Base-by-base conservation (phyloP, 345 rosid species). In the Acer campestre region DNA sequence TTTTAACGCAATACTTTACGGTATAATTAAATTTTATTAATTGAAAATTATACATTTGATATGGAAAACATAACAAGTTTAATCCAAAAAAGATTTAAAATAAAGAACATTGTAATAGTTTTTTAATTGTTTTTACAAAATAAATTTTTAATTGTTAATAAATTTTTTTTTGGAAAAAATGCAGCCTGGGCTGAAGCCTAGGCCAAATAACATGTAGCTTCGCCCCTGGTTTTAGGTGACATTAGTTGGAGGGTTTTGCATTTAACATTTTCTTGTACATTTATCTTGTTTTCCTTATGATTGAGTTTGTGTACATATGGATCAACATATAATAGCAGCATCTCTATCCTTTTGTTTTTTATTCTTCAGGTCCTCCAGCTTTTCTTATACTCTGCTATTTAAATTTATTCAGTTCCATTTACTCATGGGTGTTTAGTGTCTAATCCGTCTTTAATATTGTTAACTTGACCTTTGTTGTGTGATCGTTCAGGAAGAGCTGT, bases 401-500 rank as follows among this genome's bases (percentile, higher is more conserved):
- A 7, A 1, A 25, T 2, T 48, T 25, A 23, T 58, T 68, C 18
- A 10, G 40, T 29, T 71, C 55, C 61, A 69, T 49, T 31, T 68
- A 61, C 59, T 59, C 20, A 29, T 40, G 51, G 40, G 40, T 10
- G 0, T 14, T 23, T 31, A 42, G 10, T 42, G 46, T 42, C 11
- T 42, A 9, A 42, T 7, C 25, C 6, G 7, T 70, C 9, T 46
- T 46, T 42, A 10, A 44, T 51, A 18, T 22, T 14, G 40, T 25
- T n/a, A 48, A 72, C 11, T 58, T 70, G 46, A 1, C 35, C 23
- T 46, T 73, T 61, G 55, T 13, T 18, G 35, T 76, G 66, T 58
- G 73, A 55, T 78, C 22, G 20, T 70, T 74, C 80, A 92, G 94
- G 85, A 84, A 62, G 90, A 92, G 74, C 86, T 90, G 62, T 85